Evolutionary conservation across 495 filamentous ascomycete species (phyloP), one percentile per base, ranked within the genome.

Genomic region (Aspergillus affinis): DNA sequence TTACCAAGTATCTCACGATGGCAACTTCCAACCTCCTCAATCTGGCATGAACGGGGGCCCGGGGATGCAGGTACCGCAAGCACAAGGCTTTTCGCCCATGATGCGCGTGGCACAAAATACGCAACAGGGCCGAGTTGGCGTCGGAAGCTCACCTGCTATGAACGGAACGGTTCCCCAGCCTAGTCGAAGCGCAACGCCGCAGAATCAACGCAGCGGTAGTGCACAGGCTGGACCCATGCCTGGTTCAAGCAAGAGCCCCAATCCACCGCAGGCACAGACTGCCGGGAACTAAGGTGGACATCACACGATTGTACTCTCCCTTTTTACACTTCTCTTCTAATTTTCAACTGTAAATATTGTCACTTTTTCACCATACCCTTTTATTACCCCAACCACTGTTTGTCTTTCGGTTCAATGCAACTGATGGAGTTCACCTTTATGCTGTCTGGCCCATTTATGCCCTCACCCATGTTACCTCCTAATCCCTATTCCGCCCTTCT

Each of bases 71-170:
- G 72, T 71, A 9, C 73, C 75, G 51, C 86, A 76, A 55, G 69
- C 87, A 7, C 88, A 90, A 59, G 82, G 88, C 21, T 92, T 89
- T 67, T 88, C 88, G 19, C 86, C 88, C 47, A 85, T 90, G 65
- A 84, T 91, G 67, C 81, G 89, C 50, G 85, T 85, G 27, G 87
- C 90, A 59, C 89, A 92, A 62, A 60, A 69, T 29, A 66, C 70
- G 29, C 80, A 77, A 61, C 78, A 77, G 49, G 79, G 72, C 51
- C 73, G 77, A 18, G 75, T 70, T 7, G 71, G 67, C 41, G 65
- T 71, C 29, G 70, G 69, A 51, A 77, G 71, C 61, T 78, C 76
- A 13, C 75, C 74, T 10, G 72, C 69, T 21, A 69, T 79, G 66
- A 77, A 77, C 58, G 78, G 75, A 18, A 66, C 69, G 21, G 70